These are phyloP conservation scores for Lindgomyces ingoldianus DNA, from an alignment of 495 filamentous ascomycete genomes.

Conservation along the genomic window DNA sequence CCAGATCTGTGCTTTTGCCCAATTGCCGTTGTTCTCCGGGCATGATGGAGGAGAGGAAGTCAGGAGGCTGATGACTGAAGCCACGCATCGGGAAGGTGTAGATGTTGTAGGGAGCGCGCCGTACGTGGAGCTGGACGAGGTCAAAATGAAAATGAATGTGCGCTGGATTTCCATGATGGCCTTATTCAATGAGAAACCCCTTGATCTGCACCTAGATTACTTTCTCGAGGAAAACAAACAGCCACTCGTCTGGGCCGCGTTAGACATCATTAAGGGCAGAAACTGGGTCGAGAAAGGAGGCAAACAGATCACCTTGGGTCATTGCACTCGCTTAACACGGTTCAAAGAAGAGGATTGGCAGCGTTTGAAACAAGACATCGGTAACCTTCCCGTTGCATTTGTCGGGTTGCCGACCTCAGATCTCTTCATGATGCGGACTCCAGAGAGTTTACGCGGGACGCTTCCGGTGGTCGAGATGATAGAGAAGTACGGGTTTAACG, in stretches of 20 bases:
- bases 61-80: slow-evolving; percentile 52
- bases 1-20: slow-evolving; percentile 74
- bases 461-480: slow-evolving; percentile 66
- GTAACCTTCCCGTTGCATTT: slow-evolving; percentile 63
- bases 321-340: slow-evolving; percentile 69
- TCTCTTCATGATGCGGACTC: slow-evolving; percentile 66
- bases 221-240: slow-evolving; percentile 54
- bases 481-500: slow-evolving; percentile 57
- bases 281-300: slow-evolving; percentile 50
- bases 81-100: slow-evolving; percentile 50
- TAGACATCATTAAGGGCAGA: slow-evolving; percentile 51
- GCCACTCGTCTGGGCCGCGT: slow-evolving; percentile 56
- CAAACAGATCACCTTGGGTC: slow-evolving; percentile 64
- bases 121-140: slow-evolving; percentile 63
- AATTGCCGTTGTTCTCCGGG: slow-evolving; percentile 67
- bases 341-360: slow-evolving; percentile 55
- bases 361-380: slow-evolving; percentile 50
- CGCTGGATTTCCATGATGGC: slow-evolving; percentile 61
- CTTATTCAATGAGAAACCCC: slow-evolving; percentile 52
- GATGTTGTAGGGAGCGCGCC: slow-evolving; percentile 70
- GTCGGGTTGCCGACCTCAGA: slow-evolving; percentile 75
- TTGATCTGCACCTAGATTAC: slow-evolving; percentile 78
- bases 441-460: slow-evolving; percentile 52
- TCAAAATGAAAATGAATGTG: slow-evolving; percentile 59
- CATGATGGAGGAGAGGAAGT: slow-evolving; percentile 51